Percentiles rank a stretch among this genome's conserved stretches.
Conservation (phyloP, 208 protist species). For the Leishmania arabica region DNA sequence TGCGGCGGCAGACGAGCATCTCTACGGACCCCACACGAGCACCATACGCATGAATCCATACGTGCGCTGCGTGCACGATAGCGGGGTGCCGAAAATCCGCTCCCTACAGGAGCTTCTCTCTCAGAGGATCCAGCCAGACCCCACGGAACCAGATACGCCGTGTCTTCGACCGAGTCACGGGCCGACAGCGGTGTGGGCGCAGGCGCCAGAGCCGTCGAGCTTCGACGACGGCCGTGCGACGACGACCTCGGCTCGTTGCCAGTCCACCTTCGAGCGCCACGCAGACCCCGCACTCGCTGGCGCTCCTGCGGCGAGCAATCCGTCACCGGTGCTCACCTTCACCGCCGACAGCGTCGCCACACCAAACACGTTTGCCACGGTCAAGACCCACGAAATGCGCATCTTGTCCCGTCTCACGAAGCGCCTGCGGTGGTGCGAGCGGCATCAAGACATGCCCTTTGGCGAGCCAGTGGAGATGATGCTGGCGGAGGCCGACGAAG, state of each 20-base stretch:
- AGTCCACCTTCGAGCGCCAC: not conserved
- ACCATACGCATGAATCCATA: conserved; percentile 58
- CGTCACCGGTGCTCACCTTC: conserved; percentile 33
- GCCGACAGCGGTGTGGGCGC: not conserved
- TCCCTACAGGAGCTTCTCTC: conserved; percentile 60
- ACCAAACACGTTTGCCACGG: conserved; percentile 65
- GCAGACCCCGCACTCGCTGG: not conserved
- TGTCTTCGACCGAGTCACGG: conserved; percentile 35
- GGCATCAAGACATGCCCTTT: conserved; percentile 27
- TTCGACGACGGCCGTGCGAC: not conserved
- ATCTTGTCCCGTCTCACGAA: conserved; percentile 30
- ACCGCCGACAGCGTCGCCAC: conserved; percentile 59
- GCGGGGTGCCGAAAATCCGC: conserved; percentile 40
- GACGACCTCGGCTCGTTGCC: not conserved
- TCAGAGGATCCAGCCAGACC: conserved; percentile 13
- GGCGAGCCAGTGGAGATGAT: conserved; percentile 29
- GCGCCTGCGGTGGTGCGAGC: conserved; percentile 20
- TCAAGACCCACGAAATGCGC: conserved; percentile 37
- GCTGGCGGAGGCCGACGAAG: conserved; percentile 20
- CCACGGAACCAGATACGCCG: conserved; percentile 57
- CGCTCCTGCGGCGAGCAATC: not conserved
- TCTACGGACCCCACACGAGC: conserved; percentile 25
- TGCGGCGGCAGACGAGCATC: not conserved
- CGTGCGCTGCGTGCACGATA: conserved; percentile 57
- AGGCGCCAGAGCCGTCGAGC: conserved; percentile 12